Conservation (phyloP, 495 filamentous ascomycete species). For the Chaetomium fimeti region DNA sequence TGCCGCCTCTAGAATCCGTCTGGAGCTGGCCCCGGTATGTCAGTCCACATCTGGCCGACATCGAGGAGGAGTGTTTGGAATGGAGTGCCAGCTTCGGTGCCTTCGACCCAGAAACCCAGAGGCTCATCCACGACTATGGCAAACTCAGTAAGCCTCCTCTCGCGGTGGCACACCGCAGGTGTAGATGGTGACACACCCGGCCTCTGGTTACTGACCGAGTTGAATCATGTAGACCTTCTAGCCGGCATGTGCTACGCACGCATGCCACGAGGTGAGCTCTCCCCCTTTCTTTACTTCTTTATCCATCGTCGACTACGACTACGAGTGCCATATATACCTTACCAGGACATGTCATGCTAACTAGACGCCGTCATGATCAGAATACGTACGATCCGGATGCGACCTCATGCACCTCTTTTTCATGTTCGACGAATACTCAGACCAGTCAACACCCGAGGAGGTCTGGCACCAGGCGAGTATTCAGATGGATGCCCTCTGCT, state of each 20-base stretch:
- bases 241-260: background rate
- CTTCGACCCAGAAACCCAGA: background rate
- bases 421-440: conserved; percentile 2
- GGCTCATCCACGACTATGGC: background rate
- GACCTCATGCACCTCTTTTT: conserved; percentile 4
- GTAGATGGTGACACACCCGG: background rate
- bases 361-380: background rate
- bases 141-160: background rate
- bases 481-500: background rate
- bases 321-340: too few relatives aligned
- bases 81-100: background rate
- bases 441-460: background rate
- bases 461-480: background rate
- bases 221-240: background rate
- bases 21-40: background rate
- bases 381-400: background rate
- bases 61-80: conserved; percentile 1
- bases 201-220: background rate
- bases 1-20: background rate
- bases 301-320: too few relatives aligned
- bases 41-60: background rate
- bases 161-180: background rate
- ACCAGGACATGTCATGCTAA: too few relatives aligned
- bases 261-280: background rate
- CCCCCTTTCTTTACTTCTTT: background rate